A percentile compares a stretch with the other conserved stretches of the same genome.
Conservation (phyloP, 2,329 filamentous ascomycete species). For the Calycina herbarum region DNA sequence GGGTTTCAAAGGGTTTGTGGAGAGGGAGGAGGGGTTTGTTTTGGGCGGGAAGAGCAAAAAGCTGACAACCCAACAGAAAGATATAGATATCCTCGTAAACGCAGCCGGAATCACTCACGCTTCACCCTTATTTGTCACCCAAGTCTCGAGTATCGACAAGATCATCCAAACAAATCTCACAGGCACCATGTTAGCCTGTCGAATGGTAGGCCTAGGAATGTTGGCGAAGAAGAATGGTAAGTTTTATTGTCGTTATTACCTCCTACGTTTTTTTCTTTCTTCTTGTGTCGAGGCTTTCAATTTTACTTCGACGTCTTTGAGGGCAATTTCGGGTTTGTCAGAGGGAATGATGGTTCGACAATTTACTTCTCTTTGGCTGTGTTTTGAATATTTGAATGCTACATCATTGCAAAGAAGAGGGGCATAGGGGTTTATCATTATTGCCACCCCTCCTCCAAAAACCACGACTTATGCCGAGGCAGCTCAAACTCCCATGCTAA, state of each 20-base stretch:
- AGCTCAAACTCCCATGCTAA: background rate
- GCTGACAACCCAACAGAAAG: slow-evolving; percentile 18
- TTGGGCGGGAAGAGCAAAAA: background rate
- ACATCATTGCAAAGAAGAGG: too few relatives aligned
- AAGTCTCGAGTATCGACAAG: slow-evolving; percentile 50
- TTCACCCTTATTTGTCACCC: slow-evolving; percentile 59
- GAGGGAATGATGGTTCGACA: too few relatives aligned
- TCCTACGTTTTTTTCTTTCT: too few relatives aligned
- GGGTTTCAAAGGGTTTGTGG: background rate
- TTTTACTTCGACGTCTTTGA: too few relatives aligned
- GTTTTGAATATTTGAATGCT: too few relatives aligned
- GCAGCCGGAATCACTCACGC: slow-evolving; percentile 73
- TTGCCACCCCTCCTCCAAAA: too few relatives aligned
- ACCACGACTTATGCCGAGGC: background rate
- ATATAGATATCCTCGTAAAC: slow-evolving; percentile 68
- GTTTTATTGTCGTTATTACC: background rate
- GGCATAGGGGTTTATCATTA: too few relatives aligned
- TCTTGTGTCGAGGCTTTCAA: too few relatives aligned
- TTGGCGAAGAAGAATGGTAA: slow-evolving; percentile 39
- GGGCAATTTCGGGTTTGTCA: too few relatives aligned
- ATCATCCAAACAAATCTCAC: slow-evolving; percentile 71
- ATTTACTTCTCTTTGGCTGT: too few relatives aligned
- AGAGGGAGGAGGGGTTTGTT: background rate
- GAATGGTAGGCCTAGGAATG: slow-evolving; percentile 51
- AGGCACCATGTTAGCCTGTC: slow-evolving; percentile 63